These are phyloP conservation scores for Tylopilus subfusipes DNA, from an alignment of 768 basidiomycete genomes.

Conservation along the genomic window DNA sequence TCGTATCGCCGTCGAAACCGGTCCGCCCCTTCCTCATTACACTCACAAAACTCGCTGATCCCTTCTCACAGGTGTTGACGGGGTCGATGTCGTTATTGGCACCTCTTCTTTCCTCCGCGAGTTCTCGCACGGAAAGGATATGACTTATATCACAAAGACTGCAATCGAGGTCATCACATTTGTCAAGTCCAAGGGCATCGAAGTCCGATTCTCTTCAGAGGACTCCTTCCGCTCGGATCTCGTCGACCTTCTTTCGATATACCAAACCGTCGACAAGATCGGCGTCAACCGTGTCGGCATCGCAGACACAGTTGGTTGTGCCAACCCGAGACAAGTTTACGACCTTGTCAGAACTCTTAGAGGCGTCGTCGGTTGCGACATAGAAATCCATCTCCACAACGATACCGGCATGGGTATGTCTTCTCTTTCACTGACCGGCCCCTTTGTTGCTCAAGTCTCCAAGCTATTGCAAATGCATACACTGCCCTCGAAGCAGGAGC, in stretches of 20 bases:
- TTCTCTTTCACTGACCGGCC: neutral
- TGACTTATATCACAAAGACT: constrained; percentile 98
- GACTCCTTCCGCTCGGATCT: constrained; percentile 99
- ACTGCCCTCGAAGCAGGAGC: constrained; percentile 98
- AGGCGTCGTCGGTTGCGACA: constrained; percentile 96
- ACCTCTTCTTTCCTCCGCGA: constrained; percentile 99
- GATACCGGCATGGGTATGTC: constrained; percentile 91
- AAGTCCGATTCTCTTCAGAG: constrained; percentile 99
- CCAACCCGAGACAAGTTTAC: constrained; percentile 97
- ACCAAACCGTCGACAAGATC: constrained; percentile 99
- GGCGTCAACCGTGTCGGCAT: constrained; percentile 99
- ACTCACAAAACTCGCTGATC: neutral
- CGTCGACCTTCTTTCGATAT: constrained; percentile 96
- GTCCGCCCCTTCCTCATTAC: constrained; percentile 38
- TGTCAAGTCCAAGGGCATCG: constrained; percentile 99
- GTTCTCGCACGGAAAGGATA: constrained; percentile 99
- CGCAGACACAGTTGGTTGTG: constrained; percentile 98
- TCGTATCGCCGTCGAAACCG: constrained; percentile 95
- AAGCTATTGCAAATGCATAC: constrained; percentile 97
- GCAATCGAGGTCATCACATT: constrained; percentile 98
- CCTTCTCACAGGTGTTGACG: constrained; percentile 74
- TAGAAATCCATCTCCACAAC: constrained; percentile 97
- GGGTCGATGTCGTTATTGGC: constrained; percentile 98
- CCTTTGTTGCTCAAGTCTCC: constrained; percentile 5
- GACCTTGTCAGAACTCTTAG: constrained; percentile 95